Conservation (phyloP, 2,329 filamentous ascomycete genomes). For the Epichloe bromicola region DNA sequence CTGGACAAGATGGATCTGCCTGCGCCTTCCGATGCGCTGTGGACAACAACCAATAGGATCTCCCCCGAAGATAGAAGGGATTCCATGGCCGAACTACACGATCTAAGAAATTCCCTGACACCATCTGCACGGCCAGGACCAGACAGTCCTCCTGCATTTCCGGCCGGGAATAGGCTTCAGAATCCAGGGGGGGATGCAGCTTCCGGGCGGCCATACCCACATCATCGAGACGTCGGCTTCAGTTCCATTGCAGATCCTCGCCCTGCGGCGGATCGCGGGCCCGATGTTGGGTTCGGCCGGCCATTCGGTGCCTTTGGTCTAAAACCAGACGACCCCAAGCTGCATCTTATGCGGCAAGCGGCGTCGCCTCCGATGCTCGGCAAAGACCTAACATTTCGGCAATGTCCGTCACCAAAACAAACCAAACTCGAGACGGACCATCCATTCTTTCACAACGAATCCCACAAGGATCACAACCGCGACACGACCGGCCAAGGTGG, state of each 20-base stretch:
- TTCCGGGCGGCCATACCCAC: background rate
- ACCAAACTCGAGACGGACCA: constrained; percentile 76
- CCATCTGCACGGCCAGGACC: constrained; percentile 11
- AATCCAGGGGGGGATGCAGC: background rate
- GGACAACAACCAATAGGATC: constrained; percentile 25
- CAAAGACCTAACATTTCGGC: constrained; percentile 64
- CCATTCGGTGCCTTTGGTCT: constrained; percentile 29
- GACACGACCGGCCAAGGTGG: constrained; percentile 46
- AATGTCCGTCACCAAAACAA: constrained; percentile 69
- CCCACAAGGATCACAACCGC: constrained; percentile 36
- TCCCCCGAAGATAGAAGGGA: constrained; percentile 15
- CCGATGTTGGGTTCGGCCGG: constrained; percentile 22
- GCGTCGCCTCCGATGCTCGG: constrained; percentile 81
- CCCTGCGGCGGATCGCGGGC: constrained; percentile 1
- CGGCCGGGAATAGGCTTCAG: background rate
- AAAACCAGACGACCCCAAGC: constrained; percentile 25
- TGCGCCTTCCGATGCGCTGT: constrained; percentile 27
- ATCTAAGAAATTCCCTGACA: constrained; percentile 13
- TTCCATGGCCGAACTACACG: constrained; percentile 13
- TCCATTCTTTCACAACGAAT: constrained; percentile 35
- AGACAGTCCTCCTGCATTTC: constrained; percentile 8
- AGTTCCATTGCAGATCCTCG: background rate
- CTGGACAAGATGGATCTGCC: constrained; percentile 30
- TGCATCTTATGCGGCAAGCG: constrained; percentile 35
- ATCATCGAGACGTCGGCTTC: constrained; percentile 6